Conservation (phyloP, 1,284 basidiomycete genomes). For the Testicularia cyperi region DNA sequence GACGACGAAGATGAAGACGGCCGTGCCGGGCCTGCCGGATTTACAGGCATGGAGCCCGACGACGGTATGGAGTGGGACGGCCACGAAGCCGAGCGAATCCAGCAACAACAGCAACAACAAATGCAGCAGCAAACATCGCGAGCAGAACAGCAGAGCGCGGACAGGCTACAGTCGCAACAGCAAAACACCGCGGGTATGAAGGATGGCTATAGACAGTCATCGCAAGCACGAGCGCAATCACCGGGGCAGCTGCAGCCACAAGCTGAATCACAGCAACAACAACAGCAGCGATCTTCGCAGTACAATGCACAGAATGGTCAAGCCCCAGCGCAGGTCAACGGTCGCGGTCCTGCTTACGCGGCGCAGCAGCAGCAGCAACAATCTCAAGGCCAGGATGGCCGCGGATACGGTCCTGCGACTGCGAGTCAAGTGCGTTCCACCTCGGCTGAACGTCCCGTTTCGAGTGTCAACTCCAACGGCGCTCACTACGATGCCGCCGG, state of each 20-base stretch:
- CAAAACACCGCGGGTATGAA: too few species aligned
- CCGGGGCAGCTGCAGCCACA: too few species aligned
- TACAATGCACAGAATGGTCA: neutral
- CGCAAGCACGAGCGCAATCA: too few species aligned
- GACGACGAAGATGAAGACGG: slow-evolving; percentile 20
- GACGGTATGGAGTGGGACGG: slow-evolving; percentile 65
- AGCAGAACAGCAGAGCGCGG: slow-evolving; percentile 13
- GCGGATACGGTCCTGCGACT: slow-evolving; percentile 2
- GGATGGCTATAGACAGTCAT: too few species aligned
- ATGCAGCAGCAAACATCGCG: slow-evolving; percentile 4
- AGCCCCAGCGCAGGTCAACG: neutral
- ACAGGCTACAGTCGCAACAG: slow-evolving; percentile 20
- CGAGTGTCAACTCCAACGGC: slow-evolving; percentile 26
- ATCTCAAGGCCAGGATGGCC: slow-evolving; percentile 4
- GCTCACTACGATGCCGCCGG: slow-evolving; percentile 10
- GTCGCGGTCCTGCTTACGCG: slow-evolving; percentile 42
- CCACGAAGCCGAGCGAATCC: slow-evolving; percentile 60
- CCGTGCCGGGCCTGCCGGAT: slow-evolving; percentile 5
- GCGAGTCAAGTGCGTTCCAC: slow-evolving; percentile 26
- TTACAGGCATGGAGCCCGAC: slow-evolving; percentile 63
- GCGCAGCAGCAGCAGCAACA: slow-evolving; percentile 40
- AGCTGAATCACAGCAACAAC: neutral
- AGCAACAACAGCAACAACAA: slow-evolving; percentile 40
- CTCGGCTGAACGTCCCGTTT: slow-evolving; percentile 38
- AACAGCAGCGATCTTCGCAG: slow-evolving; percentile 3